Percentiles rank a stretch among this genome's conserved stretches.
phyloP scores from a whole-genome alignment of 768 basidiomycete genomes.

The Crassisporium funariophilum region DNA sequence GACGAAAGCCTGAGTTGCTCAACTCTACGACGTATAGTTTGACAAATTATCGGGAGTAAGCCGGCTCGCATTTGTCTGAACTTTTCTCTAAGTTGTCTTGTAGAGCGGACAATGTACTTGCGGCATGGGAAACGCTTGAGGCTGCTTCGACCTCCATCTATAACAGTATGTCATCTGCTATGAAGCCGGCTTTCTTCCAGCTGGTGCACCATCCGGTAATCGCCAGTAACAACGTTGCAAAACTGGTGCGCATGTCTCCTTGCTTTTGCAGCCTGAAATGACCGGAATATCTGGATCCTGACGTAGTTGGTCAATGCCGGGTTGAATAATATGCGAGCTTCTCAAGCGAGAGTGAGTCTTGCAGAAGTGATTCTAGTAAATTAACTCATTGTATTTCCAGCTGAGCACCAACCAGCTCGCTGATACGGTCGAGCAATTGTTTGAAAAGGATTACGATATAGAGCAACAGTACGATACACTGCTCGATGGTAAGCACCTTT shows the following conservation, averaged over 20 bases:
- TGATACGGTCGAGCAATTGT: constrained; percentile 54
- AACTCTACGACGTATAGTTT: constrained; percentile 64
- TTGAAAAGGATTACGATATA: constrained; percentile 62
- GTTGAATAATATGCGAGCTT: constrained; percentile 59
- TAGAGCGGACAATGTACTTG: constrained; percentile 60
- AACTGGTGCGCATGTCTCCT: constrained; percentile 37
- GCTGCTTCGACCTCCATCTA: constrained; percentile 56
- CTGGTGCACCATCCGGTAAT: constrained; percentile 67
- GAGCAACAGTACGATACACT: constrained; percentile 62
- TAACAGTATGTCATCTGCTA: constrained; percentile 46
- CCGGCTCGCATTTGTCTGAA: constrained; percentile 6
- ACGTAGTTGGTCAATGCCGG: constrained; percentile 55
- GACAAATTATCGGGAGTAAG: constrained; percentile 70
- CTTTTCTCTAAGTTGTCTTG: not conserved
- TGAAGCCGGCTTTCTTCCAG: constrained; percentile 68
- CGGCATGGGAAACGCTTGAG: constrained; percentile 50
- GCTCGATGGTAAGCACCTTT: constrained; percentile 45
- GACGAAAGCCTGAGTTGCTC: constrained; percentile 67
- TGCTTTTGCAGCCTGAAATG: not conserved
- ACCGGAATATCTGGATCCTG: not conserved
- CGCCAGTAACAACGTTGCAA: constrained; percentile 58
- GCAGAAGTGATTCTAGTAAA: not conserved
- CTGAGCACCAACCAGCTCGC: constrained; percentile 61
- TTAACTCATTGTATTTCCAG: constrained; percentile 16
- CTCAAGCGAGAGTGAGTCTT: constrained; percentile 52